Conservation (phyloP, 116 monocot species). For the Posidonia oceanica region DNA sequence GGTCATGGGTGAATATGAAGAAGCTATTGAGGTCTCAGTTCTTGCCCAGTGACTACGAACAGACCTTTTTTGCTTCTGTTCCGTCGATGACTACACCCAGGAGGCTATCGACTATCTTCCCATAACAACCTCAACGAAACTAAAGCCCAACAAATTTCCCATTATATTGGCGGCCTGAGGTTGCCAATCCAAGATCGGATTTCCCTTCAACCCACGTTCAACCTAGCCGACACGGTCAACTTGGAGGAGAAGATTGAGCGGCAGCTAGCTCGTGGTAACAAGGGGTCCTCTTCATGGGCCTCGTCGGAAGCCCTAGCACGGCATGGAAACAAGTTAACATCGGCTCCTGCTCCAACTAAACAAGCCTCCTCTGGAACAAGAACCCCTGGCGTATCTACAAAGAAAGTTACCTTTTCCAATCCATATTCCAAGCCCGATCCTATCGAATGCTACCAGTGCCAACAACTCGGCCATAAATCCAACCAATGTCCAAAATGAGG, state of each 20-base stretch:
- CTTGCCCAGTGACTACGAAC: neutral
- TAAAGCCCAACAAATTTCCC: neutral
- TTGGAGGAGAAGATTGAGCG: neutral
- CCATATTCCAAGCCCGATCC: neutral
- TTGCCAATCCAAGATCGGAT: neutral
- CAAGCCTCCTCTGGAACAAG: no score
- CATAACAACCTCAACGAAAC: neutral
- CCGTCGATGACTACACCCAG: neutral
- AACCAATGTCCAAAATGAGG: neutral
- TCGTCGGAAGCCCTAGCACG: no score
- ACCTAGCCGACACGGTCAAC: neutral
- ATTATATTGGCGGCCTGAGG: neutral
- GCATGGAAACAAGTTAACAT: no score
- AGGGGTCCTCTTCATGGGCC: no score
- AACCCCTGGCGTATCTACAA: no score
- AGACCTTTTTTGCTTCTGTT: neutral
- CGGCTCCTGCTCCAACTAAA: no score
- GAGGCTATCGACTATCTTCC: neutral
- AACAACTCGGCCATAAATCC: neutral
- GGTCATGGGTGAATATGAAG: neutral
- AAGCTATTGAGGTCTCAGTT: neutral
- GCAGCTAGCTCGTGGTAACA: neutral
- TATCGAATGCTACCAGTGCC: neutral
- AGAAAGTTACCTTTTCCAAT: neutral
- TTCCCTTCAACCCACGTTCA: neutral